Base-by-base conservation (phyloP, 2,329 filamentous ascomycete genomes). In the Paecilomyces sp. region DNA sequence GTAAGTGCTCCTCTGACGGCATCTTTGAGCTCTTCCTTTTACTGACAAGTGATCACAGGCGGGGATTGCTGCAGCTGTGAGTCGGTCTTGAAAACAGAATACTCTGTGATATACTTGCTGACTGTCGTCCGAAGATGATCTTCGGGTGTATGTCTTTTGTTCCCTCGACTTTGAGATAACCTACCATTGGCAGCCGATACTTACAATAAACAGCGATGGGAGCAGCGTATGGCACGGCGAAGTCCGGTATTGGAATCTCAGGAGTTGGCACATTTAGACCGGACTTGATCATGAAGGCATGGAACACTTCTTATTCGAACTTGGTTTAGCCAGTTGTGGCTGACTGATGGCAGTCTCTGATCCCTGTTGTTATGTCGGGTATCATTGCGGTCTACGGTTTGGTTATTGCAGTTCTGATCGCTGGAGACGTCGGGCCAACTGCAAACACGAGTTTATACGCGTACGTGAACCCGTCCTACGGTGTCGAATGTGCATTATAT, bases 381-480 rank as follows among this genome's bases (percentile, higher is more conserved):
- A 99, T 99, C 74, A 91, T 99, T 71, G 94, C 94, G 60, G 94
- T 99, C 67, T 99, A 99, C 80, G 91, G 92, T 57, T 89, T 99
- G 68, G 94, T 99, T 70, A 92, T 99, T 67, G 90, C 93, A 18
- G 94, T 99, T 71, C 85, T 99, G 67, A 99, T 99, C 74, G 91
- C 92, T 59, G 89, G 91, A 76, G 91, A 96, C 75, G 86, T 97
- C 74, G 84, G 83, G 56, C 90, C 92, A 15, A 78, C 78, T 22
- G 79, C 83, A 65, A 82, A 82, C 72, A 96, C 96, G 80, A 92
- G 87, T 71, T 81, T 97, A 65, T 99, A 94, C 79, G 88, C 85
- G 87, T 90, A 81, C 63, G 85, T 80, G 55, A 22, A 22, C 31
- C 33, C 56, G 31, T 11, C 33, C 31, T 15, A n/a, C 25, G 47